Percentiles rank a stretch among this genome's conserved stretches.
phyloP scores from a whole-genome alignment of 352 stramenopile species.

The Globisporangium sylvaticum region DNA sequence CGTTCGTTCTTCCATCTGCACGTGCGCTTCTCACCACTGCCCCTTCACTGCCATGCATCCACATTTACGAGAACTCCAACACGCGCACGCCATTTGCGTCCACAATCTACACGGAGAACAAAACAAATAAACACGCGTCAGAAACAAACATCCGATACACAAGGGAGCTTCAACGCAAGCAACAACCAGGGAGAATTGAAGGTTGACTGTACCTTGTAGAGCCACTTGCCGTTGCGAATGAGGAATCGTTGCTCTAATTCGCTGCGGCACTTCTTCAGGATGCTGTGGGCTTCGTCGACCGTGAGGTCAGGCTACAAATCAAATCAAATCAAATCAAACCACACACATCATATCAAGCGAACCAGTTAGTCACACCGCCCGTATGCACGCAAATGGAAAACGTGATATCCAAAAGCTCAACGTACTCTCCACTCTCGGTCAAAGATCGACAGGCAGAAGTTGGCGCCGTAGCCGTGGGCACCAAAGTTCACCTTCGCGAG shows the following conservation, averaged over 20 bases:
- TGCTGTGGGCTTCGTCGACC: slow-evolving; percentile 64
- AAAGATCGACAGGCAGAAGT: slow-evolving; percentile 88
- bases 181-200: neutral
- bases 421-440: slow-evolving; percentile 81
- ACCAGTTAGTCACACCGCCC: neutral
- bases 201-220: slow-evolving; percentile 50
- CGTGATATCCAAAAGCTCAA: slow-evolving; percentile 7
- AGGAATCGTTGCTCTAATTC: slow-evolving; percentile 85
- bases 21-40: neutral
- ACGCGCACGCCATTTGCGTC: slow-evolving; percentile 20
- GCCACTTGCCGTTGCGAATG: slow-evolving; percentile 84
- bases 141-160: neutral
- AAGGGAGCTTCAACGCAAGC: neutral
- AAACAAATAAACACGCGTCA: neutral
- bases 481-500: slow-evolving; percentile 88
- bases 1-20: neutral
- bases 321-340: neutral
- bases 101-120: slow-evolving; percentile 11
- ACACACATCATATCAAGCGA: neutral
- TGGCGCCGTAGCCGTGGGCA: slow-evolving; percentile 75
- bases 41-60: neutral
- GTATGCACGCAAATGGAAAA: slow-evolving; percentile 1
- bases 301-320: slow-evolving; percentile 56
- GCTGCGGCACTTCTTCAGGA: slow-evolving; percentile 75
- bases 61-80: slow-evolving; percentile 19